Evolutionary conservation across 768 basidiomycete species (phyloP).

Genomic region (Termitomyces sp.): DNA sequence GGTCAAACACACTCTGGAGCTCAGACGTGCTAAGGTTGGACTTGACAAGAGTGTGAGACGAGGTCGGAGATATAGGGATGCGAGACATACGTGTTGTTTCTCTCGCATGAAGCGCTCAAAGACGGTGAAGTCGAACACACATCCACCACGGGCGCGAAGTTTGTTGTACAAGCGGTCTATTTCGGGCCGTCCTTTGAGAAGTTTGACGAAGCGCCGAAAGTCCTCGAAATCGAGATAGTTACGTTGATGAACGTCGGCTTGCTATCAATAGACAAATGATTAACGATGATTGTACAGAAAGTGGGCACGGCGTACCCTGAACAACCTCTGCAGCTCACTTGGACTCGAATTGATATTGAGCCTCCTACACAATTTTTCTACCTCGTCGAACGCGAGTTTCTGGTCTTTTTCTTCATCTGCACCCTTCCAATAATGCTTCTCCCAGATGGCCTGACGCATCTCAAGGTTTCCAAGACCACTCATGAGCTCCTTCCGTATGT

Average conservation of each 20-base stretch:
- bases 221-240: constrained; percentile 75
- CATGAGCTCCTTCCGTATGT: constrained; percentile 74
- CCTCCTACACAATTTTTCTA: constrained; percentile 67
- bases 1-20: constrained; percentile 35
- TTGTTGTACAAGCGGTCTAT: constrained; percentile 62
- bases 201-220: constrained; percentile 82
- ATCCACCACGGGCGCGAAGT: constrained; percentile 27
- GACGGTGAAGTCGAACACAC: constrained; percentile 34
- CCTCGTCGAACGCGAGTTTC: constrained; percentile 68
- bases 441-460: constrained; percentile 74
- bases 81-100: constrained; percentile 36
- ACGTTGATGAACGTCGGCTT: constrained; percentile 56
- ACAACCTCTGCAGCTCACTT: constrained; percentile 57
- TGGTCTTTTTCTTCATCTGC: constrained; percentile 61
- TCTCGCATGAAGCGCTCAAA: constrained; percentile 48
- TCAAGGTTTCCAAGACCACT: constrained; percentile 66
- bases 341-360: constrained; percentile 64
- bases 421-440: constrained; percentile 80
- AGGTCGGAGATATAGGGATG: background rate
- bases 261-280: constrained; percentile 33
- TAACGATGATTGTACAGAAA: background rate
- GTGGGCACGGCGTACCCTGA: constrained; percentile 40
- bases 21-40: constrained; percentile 32
- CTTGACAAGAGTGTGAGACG: constrained; percentile 20
- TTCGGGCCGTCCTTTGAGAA: constrained; percentile 82